Evolutionary conservation across 2,329 filamentous ascomycete species (phyloP).

Genomic region (Colletotrichum horii): DNA sequence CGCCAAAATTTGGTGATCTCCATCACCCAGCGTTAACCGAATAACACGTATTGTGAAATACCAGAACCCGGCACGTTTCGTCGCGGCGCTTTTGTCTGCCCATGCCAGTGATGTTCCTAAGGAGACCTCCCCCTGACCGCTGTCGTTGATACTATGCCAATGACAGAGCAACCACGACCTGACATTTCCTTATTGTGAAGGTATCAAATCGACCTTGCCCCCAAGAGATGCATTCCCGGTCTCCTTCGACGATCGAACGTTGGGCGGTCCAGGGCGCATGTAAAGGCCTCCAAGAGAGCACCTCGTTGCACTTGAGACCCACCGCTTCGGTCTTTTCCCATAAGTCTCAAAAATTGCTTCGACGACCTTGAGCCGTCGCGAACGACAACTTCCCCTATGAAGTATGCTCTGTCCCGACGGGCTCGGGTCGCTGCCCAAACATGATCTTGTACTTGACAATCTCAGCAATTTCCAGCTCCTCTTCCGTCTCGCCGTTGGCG

Average conservation of each 20-base stretch:
- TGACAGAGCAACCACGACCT: neutral
- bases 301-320: neutral
- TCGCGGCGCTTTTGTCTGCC: neutral
- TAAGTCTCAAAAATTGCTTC: neutral
- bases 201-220: neutral
- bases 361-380: neutral
- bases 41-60: neutral
- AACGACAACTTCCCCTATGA: conserved; percentile 20
- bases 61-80: neutral
- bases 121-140: rapidly evolving
- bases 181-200: neutral
- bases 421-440: conserved; percentile 85
- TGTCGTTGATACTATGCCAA: neutral
- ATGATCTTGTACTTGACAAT: conserved; percentile 86
- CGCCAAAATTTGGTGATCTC: neutral
- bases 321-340: neutral
- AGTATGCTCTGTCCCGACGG: conserved; percentile 62
- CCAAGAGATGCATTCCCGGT: neutral
- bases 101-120: neutral
- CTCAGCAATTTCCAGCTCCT: conserved; percentile 82
- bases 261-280: neutral
- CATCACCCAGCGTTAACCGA: neutral
- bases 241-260: neutral
- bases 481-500: conserved; percentile 44
- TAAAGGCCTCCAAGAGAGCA: neutral